These are phyloP conservation scores for Pseudonectria buxi DNA, from an alignment of 2,329 filamentous ascomycete species.

Conservation along the genomic window DNA sequence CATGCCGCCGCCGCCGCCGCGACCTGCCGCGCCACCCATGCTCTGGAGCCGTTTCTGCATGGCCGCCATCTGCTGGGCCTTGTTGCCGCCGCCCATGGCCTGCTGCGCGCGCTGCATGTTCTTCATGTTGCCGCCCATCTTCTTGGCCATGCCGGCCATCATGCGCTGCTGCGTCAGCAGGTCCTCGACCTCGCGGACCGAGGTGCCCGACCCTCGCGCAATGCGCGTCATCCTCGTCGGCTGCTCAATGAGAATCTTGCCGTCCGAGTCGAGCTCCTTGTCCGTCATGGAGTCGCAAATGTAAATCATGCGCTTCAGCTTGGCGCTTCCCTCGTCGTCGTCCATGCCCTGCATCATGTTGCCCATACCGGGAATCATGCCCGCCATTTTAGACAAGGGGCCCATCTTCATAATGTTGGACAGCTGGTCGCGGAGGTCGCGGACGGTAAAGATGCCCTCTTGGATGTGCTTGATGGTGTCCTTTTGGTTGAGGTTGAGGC, in stretches of 20 bases:
- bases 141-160: slow-evolving; percentile 99
- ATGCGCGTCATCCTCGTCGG: slow-evolving; percentile 89
- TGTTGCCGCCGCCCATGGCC: slow-evolving; percentile 84
- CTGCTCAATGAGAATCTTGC: slow-evolving; percentile 88
- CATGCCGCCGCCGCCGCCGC: slow-evolving; percentile 60
- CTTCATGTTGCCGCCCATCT: slow-evolving; percentile 96
- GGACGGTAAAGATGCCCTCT: slow-evolving; percentile 91
- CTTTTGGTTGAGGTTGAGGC: slow-evolving; percentile 91
- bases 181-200: slow-evolving; percentile 88
- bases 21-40: slow-evolving; percentile 84
- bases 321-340: slow-evolving; percentile 88
- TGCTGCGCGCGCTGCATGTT: slow-evolving; percentile 93
- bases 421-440: slow-evolving; percentile 90
- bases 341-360: slow-evolving; percentile 95
- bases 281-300: slow-evolving; percentile 98
- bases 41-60: slow-evolving; percentile 94
- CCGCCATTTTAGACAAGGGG: slow-evolving; percentile 91
- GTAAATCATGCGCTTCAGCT: slow-evolving; percentile 97
- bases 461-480: slow-evolving; percentile 99
- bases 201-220: slow-evolving; percentile 82
- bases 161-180: slow-evolving; percentile 95
- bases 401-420: slow-evolving; percentile 99
- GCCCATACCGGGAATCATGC: slow-evolving; percentile 95
- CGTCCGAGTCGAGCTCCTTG: slow-evolving; percentile 91
- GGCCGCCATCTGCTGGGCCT: slow-evolving; percentile 86